phyloP scores from a whole-genome alignment of 306 rosid species.

The Pyrus bretschneideri region DNA sequence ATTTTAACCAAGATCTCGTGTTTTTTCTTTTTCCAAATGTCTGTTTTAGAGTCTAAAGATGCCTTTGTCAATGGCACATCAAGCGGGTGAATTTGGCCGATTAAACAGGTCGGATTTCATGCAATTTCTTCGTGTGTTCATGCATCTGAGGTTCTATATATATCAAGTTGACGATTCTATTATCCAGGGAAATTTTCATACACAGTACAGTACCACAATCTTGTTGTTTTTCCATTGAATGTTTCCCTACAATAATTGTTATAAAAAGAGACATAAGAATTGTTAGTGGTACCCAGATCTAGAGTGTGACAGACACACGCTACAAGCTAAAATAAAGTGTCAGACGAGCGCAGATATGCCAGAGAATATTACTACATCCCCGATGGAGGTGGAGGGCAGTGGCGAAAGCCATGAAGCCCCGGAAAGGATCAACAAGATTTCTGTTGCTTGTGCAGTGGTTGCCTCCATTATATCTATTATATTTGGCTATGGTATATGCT shows the following conservation, averaged over 20 bases:
- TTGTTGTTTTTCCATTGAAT: neutral
- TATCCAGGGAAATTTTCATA: neutral
- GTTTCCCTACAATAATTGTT: neutral
- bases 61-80: neutral
- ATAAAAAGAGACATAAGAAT: neutral
- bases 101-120: constrained; percentile 2
- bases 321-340: neutral
- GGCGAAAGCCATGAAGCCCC: neutral
- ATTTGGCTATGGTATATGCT: constrained; percentile 42
- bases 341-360: neutral
- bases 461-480: constrained; percentile 52
- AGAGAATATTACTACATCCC: neutral
- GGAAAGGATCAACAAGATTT: constrained; percentile 38
- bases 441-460: constrained; percentile 45
- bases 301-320: neutral
- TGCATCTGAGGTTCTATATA: neutral
- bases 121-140: neutral
- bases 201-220: neutral
- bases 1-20: too few species aligned
- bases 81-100: neutral
- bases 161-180: neutral
- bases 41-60: neutral
- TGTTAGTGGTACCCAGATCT: neutral
- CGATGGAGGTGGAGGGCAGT: constrained; percentile 6
- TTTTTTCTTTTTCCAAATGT: neutral